Evolutionary conservation across 2,329 filamentous ascomycete species (phyloP).

Genomic region (Fusarium pilosicola): DNA sequence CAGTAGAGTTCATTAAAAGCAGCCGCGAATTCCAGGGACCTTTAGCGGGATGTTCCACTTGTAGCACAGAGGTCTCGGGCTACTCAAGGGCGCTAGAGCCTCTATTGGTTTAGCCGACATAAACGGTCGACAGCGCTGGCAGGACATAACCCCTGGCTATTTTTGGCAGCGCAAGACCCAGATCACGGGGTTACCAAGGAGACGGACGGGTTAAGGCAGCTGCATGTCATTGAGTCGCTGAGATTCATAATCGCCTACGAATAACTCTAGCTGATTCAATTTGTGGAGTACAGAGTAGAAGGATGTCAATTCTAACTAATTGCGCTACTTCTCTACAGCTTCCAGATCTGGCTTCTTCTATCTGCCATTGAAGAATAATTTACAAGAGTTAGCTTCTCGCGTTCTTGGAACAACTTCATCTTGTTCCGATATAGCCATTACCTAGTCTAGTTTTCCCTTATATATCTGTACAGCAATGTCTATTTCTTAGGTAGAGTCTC

Average conservation of each 20-base stretch:
- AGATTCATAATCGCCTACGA: slow-evolving; percentile 6
- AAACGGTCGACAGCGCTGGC: slow-evolving; percentile 10
- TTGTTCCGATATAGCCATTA: background rate
- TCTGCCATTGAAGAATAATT: background rate
- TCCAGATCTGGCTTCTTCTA: background rate
- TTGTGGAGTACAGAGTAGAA: background rate
- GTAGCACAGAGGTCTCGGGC: slow-evolving; percentile 21
- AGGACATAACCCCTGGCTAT: slow-evolving; percentile 34
- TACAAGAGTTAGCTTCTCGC: background rate
- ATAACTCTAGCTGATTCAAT: background rate
- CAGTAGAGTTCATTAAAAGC: background rate
- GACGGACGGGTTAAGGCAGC: background rate
- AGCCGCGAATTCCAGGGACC: slow-evolving; percentile 27
- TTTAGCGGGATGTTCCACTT: slow-evolving; percentile 27
- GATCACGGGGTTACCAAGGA: slow-evolving; percentile 3
- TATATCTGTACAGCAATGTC: background rate
- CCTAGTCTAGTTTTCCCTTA: background rate
- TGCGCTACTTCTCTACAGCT: background rate
- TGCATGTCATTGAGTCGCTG: slow-evolving; percentile 8
- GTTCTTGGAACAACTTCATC: background rate
- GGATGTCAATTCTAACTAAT: background rate
- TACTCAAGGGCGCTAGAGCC: slow-evolving; percentile 18
- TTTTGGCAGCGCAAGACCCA: slow-evolving; percentile 6
- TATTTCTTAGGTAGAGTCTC: background rate
- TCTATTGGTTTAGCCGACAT: slow-evolving; percentile 16